Base-by-base conservation (phyloP, 2,329 filamentous ascomycete species). In the Cercospora berteroae region DNA sequence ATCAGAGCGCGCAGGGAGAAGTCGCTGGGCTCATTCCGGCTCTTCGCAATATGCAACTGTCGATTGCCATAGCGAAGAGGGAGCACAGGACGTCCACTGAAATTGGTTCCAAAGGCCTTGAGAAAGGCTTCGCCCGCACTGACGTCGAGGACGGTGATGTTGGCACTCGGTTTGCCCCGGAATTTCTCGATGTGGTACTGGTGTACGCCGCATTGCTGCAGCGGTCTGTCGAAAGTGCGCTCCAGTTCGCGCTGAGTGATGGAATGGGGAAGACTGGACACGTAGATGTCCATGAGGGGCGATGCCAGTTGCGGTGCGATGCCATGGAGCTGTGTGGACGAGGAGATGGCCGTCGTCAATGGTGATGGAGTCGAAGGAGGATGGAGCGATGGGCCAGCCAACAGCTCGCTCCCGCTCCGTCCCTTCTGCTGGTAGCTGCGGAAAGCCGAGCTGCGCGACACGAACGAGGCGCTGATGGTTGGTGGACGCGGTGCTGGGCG, bases 141-240 rank as follows among this genome's bases (percentile, higher is more conserved):
- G 1, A 58, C 23, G 63, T 80, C 76, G 1, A 83, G 78, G 23
- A 87, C 79, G 0, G 84, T 85, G 48, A 87, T 69, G 12, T 76
- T 79, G 0, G 81, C 85, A 69, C 78, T 79, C 5, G 69, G 67
- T 64, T 81, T 83, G 36, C 73, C 75, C 13, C 68, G 73, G 4
- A 77, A 73, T 69, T 85, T 86, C 33, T 81, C 77, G 56, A 81
- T 81, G 56, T 83, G 76, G 68, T 79, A 85, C 31, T 77, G 74
- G 4, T 76, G 61, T 64, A 86, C 81, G 1, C 75, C 75, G 7
- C 83, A 78, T 1, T 73, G 65, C 5, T 63, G 67, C 6, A 87
- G 74, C 13, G 76, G 73, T 0, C 77, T 74, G 18, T 75, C 73
- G 13, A 86, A 78, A 57, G 79, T 81, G 0, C 77, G 70, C 16